phyloP scores from a whole-genome alignment of 2,329 filamentous ascomycete species.

The Colletotrichum melonis region DNA sequence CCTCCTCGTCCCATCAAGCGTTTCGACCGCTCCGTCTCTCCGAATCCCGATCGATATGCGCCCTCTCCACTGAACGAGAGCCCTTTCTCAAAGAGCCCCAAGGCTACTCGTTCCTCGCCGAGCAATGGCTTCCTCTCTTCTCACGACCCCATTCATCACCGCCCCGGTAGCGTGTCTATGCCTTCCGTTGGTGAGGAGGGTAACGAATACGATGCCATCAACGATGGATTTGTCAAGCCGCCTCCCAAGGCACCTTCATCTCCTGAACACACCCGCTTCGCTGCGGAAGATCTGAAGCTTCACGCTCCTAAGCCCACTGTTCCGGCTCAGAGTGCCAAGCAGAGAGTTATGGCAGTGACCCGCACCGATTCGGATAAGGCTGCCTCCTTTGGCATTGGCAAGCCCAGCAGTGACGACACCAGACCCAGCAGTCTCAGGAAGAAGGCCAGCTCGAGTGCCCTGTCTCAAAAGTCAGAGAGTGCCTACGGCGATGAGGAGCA shows the following conservation, averaged over 20 bases:
- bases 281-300: constrained; percentile 85
- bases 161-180: constrained; percentile 82
- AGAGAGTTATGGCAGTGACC: constrained; percentile 85
- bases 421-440: constrained; percentile 61
- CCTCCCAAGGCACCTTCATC: constrained; percentile 51
- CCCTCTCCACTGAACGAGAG: constrained; percentile 87
- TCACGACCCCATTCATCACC: constrained; percentile 58
- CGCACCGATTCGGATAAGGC: constrained; percentile 91
- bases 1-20: constrained; percentile 83
- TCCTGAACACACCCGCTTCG: constrained; percentile 80
- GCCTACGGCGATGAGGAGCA: constrained; percentile 73
- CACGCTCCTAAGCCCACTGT: constrained; percentile 91
- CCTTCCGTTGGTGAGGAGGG: constrained; percentile 92
- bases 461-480: constrained; percentile 54
- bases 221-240: constrained; percentile 52
- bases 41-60: constrained; percentile 81
- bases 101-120: constrained; percentile 47
- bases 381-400: constrained; percentile 85
- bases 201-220: constrained; percentile 79
- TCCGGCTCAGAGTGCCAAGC: constrained; percentile 82
- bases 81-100: constrained; percentile 62
- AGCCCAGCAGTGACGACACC: constrained; percentile 67
- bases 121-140: constrained; percentile 46
- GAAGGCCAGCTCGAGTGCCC: constrained; percentile 68
- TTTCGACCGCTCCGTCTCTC: constrained; percentile 80